phyloP scores from a whole-genome alignment of 225 moss, liverwort and hornwort species.

The Pleurozium schreberi region DNA sequence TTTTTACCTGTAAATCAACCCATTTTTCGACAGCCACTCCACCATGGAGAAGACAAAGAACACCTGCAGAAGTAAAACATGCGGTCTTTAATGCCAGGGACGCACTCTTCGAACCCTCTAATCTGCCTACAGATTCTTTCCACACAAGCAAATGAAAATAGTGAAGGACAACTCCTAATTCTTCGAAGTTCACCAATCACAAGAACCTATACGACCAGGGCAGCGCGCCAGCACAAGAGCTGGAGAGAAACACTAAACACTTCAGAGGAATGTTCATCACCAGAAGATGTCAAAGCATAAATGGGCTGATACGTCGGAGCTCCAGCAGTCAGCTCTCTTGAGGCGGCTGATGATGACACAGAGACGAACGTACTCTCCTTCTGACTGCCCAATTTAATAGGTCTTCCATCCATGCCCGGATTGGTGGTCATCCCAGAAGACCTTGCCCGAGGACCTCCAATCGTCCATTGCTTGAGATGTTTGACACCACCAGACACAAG shows the following conservation, averaged over 20 bases:
- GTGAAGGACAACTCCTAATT: background rate
- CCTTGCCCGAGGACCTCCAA: slow-evolving; percentile 54
- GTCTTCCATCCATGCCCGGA: slow-evolving; percentile 57
- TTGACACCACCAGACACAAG: slow-evolving; percentile 62
- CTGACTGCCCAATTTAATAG: slow-evolving; percentile 61
- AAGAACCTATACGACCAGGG: background rate
- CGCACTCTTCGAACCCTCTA: background rate
- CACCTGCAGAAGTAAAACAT: slow-evolving; percentile 29
- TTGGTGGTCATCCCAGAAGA: slow-evolving; percentile 46
- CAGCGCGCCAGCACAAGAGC: background rate
- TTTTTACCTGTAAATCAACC: slow-evolving; percentile 61
- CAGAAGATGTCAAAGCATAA: slow-evolving; percentile 53
- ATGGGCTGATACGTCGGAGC: slow-evolving; percentile 39
- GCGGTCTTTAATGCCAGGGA: background rate
- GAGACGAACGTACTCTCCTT: slow-evolving; percentile 47
- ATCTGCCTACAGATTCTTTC: background rate
- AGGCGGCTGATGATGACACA: slow-evolving; percentile 26
- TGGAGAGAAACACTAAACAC: background rate
- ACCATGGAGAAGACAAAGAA: slow-evolving; percentile 53
- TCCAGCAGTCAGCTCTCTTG: slow-evolving; percentile 34
- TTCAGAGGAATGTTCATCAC: slow-evolving; percentile 10
- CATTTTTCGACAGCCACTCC: slow-evolving; percentile 65
- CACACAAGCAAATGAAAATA: background rate
- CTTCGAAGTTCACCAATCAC: background rate
- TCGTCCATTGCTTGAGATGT: slow-evolving; percentile 66